Percentiles rank a stretch among this genome's conserved stretches.
Conservation (phyloP, 1,284 basidiomycete species). For the Malassezia restricta region DNA sequence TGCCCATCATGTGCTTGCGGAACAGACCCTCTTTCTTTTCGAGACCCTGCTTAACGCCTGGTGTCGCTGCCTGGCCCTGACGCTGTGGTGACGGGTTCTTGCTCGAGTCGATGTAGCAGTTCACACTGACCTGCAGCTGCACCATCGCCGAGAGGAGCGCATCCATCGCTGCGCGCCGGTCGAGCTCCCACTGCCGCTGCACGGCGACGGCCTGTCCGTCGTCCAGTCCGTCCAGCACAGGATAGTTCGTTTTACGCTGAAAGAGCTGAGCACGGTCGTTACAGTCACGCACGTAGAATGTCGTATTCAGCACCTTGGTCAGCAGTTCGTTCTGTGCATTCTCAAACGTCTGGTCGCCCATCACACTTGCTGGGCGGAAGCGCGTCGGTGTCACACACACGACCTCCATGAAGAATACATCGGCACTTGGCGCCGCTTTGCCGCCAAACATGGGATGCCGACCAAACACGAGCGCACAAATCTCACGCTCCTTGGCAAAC, state of each 20-base stretch:
- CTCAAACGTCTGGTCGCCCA: constrained; percentile 88
- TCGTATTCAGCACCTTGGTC: constrained; percentile 67
- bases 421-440: constrained; percentile 57
- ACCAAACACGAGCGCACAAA: constrained; percentile 80
- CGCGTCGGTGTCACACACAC: constrained; percentile 84
- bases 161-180: constrained; percentile 52
- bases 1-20: constrained; percentile 99
- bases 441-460: constrained; percentile 69
- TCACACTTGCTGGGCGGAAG: constrained; percentile 82
- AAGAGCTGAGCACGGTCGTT: constrained; percentile 59
- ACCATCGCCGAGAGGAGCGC: constrained; percentile 68
- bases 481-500: constrained; percentile 68
- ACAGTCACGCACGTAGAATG: constrained; percentile 48
- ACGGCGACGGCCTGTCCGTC: constrained; percentile 48
- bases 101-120: constrained; percentile 91
- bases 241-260: constrained; percentile 53
- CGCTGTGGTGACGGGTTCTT: constrained; percentile 79
- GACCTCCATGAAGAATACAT: constrained; percentile 95
- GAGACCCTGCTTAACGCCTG: constrained; percentile 87
- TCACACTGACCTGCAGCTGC: constrained; percentile 86
- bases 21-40: constrained; percentile 99
- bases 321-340: constrained; percentile 95
- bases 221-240: constrained; percentile 31
- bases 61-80: constrained; percentile 81
- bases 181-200: constrained; percentile 43